Base-by-base conservation (phyloP, 116 monocot genomes). In the Posidonia oceanica region DNA sequence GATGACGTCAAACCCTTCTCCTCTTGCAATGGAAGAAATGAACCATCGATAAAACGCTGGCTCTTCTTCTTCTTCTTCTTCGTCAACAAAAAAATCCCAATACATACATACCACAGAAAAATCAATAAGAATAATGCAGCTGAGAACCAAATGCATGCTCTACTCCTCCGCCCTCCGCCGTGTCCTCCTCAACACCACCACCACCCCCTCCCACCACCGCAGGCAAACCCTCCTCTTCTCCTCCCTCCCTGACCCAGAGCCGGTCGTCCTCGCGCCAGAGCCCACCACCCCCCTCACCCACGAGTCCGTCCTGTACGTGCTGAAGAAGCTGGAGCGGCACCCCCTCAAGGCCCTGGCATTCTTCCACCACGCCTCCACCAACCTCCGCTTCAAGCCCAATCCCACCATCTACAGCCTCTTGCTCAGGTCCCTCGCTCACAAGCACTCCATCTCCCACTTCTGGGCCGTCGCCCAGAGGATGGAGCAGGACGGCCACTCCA, bases 361-460 rank as follows among this genome's bases (percentile, higher is more conserved):
- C 82, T 89, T 89, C 77, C 21, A 76, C 80, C 63, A 78, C 73
- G 66, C 71, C 82, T 60, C 63, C 22, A 8, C 74, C 51, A 38
- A 54, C 11, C 61, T 23, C 59, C 65, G n/a, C 36, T 72, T 87
- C 75, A 57, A 55, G 6, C 88, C 82, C 36, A 57, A 64, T 67
- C 66, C 80, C 13, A 17, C 82, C 4, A 66, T 84, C 55, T 82
- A 83, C 81, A 79, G 75, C 72, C 75, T 87, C 76, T 83, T 97
- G 79, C 92, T 97, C 59, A 81, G 87, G 39, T 82, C 83, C 79
- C 79, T 97, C 63, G 88, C 69, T 44, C 76, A 69, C 79, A 61
- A 61, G 68, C 81, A 81, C 20, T 75, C 52, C 69, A 14, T 79
- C 16, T 12, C 73, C 3, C 75, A 85, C 5, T 96, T 96, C 81